Percentiles rank a stretch among this genome's conserved stretches.
phyloP scores from a whole-genome alignment of 148 eudicot genomes.

The Diospyros kaki region DNA sequence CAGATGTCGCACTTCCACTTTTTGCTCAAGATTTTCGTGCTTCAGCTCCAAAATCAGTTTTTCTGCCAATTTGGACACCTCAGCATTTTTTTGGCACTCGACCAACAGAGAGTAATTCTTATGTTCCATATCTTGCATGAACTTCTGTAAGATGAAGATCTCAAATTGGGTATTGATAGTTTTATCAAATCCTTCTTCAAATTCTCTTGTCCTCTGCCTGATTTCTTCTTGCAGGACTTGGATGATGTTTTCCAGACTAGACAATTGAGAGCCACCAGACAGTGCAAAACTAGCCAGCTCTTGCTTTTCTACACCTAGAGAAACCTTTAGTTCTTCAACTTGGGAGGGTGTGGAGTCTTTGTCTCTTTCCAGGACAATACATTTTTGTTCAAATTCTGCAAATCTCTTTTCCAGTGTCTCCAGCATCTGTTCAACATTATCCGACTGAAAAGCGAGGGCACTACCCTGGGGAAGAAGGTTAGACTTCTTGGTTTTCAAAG shows the following conservation, averaged over 20 bases:
- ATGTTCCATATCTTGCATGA: constrained; percentile 86
- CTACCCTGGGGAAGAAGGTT: constrained; percentile 61
- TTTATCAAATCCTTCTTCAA: constrained; percentile 83
- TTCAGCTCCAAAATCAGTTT: constrained; percentile 79
- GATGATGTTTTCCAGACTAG: constrained; percentile 60
- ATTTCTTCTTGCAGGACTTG: constrained; percentile 64
- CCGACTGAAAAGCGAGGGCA: constrained; percentile 50
- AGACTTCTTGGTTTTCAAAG: constrained; percentile 59
- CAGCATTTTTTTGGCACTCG: constrained; percentile 77
- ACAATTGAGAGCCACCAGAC: constrained; percentile 51
- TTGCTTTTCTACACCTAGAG: constrained; percentile 63
- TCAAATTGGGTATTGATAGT: constrained; percentile 83
- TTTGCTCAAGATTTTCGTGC: constrained; percentile 83
- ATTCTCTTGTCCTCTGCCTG: constrained; percentile 57
- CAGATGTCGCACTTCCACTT: constrained; percentile 75
- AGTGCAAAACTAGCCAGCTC: constrained; percentile 40
- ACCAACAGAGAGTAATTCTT: constrained; percentile 54
- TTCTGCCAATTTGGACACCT: constrained; percentile 67
- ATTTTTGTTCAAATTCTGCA: constrained; percentile 61
- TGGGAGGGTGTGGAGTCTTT: constrained; percentile 49
- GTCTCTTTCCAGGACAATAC: constrained; percentile 60
- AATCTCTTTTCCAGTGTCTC: constrained; percentile 61
- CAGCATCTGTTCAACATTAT: constrained; percentile 59
- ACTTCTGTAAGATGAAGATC: constrained; percentile 76
- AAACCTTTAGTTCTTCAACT: constrained; percentile 53